Evolutionary conservation across 2,329 filamentous ascomycete species (phyloP).

Genomic region (Ploettnerulaceae sp.): DNA sequence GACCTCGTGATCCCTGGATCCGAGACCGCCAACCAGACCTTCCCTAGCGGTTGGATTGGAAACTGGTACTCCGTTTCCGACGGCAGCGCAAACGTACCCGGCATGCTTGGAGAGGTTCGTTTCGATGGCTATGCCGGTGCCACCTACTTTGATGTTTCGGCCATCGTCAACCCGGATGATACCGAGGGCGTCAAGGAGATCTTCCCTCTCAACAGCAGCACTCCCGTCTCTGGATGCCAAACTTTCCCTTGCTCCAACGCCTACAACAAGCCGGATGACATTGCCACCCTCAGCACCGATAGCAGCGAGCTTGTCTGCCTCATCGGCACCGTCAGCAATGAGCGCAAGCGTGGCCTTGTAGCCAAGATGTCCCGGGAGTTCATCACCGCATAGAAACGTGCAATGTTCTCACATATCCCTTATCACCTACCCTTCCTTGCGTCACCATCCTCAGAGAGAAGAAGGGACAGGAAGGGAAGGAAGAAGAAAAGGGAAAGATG

Average conservation of each 20-base stretch:
- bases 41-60: conserved; percentile 39
- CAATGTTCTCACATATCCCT: no score
- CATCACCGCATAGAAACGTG: conserved; percentile 18
- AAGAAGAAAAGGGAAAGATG: no score
- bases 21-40: conserved; percentile 36
- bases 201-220: conserved; percentile 40
- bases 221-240: conserved; percentile 46
- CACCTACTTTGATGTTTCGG: conserved; percentile 55
- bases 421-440: no score
- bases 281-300: conserved; percentile 49
- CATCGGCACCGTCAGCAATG: conserved; percentile 25
- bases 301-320: conserved; percentile 46
- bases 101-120: conserved; percentile 50
- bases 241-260: conserved; percentile 48
- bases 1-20: conserved; percentile 23
- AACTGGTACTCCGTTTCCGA: conserved; percentile 43
- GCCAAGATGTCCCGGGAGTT: conserved; percentile 16
- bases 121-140: conserved; percentile 45
- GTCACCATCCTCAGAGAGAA: no score
- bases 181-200: conserved; percentile 50
- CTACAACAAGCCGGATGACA: conserved; percentile 50
- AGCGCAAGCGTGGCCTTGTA: conserved; percentile 15
- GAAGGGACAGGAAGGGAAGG: no score
- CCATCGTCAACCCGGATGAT: conserved; percentile 50
- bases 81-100: conserved; percentile 39